Base-by-base conservation (phyloP, 2,329 filamentous ascomycete species). In the Cladophialophora yegresii region DNA sequence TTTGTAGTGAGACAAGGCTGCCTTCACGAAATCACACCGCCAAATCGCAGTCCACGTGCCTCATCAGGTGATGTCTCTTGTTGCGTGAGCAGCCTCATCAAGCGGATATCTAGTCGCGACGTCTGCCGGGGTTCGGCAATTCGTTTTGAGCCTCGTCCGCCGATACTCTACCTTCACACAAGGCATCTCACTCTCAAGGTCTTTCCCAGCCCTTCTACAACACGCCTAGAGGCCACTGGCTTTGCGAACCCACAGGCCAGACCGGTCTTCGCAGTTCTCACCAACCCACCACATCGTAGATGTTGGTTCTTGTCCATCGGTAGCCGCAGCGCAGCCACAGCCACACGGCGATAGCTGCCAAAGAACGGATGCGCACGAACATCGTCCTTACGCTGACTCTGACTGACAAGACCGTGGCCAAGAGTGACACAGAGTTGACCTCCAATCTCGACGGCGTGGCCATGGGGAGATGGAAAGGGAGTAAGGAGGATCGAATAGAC, bases 401-500 rank as follows among this genome's bases (percentile, higher is more conserved):
- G 54, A 1, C 75, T 72, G n/a, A 63, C 55, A 22, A 86, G 51
- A 0, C 85, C 85, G 69, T 88, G 85, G 0, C 85, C 86, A 12
- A 88, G 75, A 0, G 85, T 84, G 0, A 86, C 84, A 13, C 81
- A 85, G 80, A 82, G 84, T 50, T 77, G 56, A 4, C 69, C 72
- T 12, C 69, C 70, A 10, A 75, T 66, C n/a, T 75, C 66, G 32
- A 88, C 75, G 0, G 83, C 82, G 69, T 88, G 85, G 0, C 82
- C 61, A 26, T 61, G 49, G 4, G 61, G 26, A 40, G 13, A n/a
- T 40, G 22, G 13, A n/a, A 43, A 66, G 12, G 75, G 76, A 73
- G 85, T 78, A 20, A 88, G 74, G 20, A 88, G 71, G 0, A 87
- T 75, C 0, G 85, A 87, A 75, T 85, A 88, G 5, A 88, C 77